A percentile compares a stretch with the other conserved stretches of the same genome.
phyloP scores from a whole-genome alignment of 2,329 filamentous ascomycete genomes.

The Oidium heveae region DNA sequence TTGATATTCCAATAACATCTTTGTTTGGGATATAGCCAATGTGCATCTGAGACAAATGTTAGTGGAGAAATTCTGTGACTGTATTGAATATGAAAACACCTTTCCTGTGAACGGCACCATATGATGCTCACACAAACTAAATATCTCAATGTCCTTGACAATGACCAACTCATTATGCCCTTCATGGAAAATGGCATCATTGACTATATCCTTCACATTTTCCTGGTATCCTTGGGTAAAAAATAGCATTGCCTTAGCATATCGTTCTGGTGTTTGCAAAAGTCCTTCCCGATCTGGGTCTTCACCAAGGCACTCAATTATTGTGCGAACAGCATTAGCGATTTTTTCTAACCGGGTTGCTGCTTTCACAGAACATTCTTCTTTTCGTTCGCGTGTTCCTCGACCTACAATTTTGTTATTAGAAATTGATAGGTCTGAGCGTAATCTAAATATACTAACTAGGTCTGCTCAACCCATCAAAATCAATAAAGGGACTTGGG shows the following conservation, averaged over 20 bases:
- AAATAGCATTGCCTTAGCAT: conserved; percentile 85
- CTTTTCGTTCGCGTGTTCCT: conserved; percentile 37
- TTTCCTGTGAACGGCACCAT: no score
- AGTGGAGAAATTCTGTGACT: no score
- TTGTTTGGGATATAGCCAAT: conserved; percentile 91
- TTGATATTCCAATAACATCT: conserved; percentile 83
- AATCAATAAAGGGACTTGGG: conserved; percentile 32
- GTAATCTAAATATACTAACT: conserved; percentile 21
- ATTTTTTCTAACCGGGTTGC: conserved; percentile 29
- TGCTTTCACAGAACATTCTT: conserved; percentile 27
- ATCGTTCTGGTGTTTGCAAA: conserved; percentile 51
- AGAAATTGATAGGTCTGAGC: background rate
- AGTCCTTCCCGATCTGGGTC: conserved; percentile 40
- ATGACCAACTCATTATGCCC: conserved; percentile 93
- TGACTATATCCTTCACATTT: conserved; percentile 77
- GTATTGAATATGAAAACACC: conserved; percentile 22
- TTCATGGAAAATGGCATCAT: conserved; percentile 84
- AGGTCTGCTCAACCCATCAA: conserved; percentile 33
- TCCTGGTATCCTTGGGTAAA: conserved; percentile 95
- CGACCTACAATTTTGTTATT: conserved; percentile 20
- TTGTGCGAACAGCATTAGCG: conserved; percentile 34
- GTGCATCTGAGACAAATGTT: conserved; percentile 45
- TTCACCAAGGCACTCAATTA: conserved; percentile 44
- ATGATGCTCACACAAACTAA: no score
- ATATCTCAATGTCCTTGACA: no score